phyloP scores from a whole-genome alignment of 2,329 filamentous ascomycete genomes.

The Pseudogymnoascus sp. region DNA sequence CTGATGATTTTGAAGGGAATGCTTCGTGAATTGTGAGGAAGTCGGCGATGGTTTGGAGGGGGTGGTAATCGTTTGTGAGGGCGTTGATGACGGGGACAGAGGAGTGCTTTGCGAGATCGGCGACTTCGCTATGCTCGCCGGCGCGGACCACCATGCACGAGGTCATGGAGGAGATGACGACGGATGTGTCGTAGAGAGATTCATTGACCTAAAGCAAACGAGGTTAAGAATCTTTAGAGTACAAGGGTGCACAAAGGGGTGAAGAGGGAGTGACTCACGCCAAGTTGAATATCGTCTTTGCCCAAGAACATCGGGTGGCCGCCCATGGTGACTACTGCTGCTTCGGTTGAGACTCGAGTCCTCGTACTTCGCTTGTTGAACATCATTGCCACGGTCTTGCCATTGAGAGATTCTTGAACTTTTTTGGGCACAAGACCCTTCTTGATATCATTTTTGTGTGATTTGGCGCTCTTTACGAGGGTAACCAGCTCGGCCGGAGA shows the following conservation, averaged over 20 bases:
- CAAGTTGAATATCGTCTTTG: constrained; percentile 92
- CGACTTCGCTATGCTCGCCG: constrained; percentile 66
- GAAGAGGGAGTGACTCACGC: constrained; percentile 43
- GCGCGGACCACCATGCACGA: constrained; percentile 76
- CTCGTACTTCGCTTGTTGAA: constrained; percentile 95
- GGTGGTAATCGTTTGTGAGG: constrained; percentile 84
- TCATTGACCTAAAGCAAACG: constrained; percentile 65
- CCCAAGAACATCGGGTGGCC: constrained; percentile 95
- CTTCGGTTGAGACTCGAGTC: constrained; percentile 88
- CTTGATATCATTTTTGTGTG: constrained; percentile 72
- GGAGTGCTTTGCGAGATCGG: constrained; percentile 61
- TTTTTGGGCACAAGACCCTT: constrained; percentile 50
- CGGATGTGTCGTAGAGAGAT: constrained; percentile 82
- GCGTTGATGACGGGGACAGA: constrained; percentile 79
- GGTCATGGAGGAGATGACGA: constrained; percentile 91
- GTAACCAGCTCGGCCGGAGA: constrained; percentile 69
- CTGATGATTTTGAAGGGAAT: constrained; percentile 44
- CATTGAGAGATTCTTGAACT: constrained; percentile 55
- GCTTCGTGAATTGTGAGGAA: constrained; percentile 82
- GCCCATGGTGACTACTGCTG: constrained; percentile 77
- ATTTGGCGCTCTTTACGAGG: constrained; percentile 73
- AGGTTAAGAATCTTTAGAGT: neutral
- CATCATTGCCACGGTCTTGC: constrained; percentile 85
- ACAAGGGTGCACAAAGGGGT: neutral
- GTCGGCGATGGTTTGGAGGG: constrained; percentile 89